A percentile compares a stretch with the other conserved stretches of the same genome.
These are phyloP conservation scores for Diaporthe caulivora DNA, from an alignment of 2,329 filamentous ascomycete species.

Conservation along the genomic window DNA sequence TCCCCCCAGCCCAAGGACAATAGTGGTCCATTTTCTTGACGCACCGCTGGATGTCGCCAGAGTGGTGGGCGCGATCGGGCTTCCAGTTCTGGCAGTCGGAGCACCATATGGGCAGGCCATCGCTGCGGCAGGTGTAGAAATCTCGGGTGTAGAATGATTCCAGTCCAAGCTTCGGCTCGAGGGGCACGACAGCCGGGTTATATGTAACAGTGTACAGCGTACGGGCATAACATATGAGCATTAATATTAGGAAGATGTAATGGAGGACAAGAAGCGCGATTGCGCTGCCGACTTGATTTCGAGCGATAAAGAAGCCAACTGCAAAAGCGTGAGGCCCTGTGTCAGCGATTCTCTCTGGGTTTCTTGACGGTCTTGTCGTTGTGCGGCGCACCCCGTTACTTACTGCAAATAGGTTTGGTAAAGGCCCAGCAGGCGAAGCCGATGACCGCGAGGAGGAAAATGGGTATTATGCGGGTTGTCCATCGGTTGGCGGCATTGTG, in stretches of 20 bases:
- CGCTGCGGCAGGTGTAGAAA: slow-evolving; percentile 84
- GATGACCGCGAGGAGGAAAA: slow-evolving; percentile 74
- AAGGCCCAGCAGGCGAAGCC: slow-evolving; percentile 80
- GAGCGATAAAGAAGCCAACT: slow-evolving; percentile 79
- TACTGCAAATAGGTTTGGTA: slow-evolving; percentile 76
- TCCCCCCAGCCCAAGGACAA: slow-evolving; percentile 96
- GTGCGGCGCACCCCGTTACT: slow-evolving; percentile 48
- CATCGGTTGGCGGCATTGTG: slow-evolving; percentile 63
- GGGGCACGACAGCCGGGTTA: slow-evolving; percentile 80
- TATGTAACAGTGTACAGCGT: slow-evolving; percentile 75
- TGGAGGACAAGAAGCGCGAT: slow-evolving; percentile 79
- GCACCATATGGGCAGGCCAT: slow-evolving; percentile 91
- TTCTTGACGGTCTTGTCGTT: not conserved
- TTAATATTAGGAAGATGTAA: slow-evolving; percentile 77
- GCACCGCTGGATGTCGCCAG: slow-evolving; percentile 83
- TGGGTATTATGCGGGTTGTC: slow-evolving; percentile 76
- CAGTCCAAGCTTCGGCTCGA: slow-evolving; percentile 72
- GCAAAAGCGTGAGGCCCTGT: slow-evolving; percentile 29
- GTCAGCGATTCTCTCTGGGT: not conserved
- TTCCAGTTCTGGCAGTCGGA: slow-evolving; percentile 88
- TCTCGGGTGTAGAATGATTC: slow-evolving; percentile 86
- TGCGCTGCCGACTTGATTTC: slow-evolving; percentile 67
- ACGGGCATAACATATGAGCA: slow-evolving; percentile 77
- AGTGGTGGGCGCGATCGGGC: slow-evolving; percentile 88
- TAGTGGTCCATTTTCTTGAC: slow-evolving; percentile 95